Percentiles rank a stretch among this genome's conserved stretches.
Evolutionary conservation across 2,329 filamentous ascomycete species (phyloP).

Genomic region (Sclerotinia subarctica): DNA sequence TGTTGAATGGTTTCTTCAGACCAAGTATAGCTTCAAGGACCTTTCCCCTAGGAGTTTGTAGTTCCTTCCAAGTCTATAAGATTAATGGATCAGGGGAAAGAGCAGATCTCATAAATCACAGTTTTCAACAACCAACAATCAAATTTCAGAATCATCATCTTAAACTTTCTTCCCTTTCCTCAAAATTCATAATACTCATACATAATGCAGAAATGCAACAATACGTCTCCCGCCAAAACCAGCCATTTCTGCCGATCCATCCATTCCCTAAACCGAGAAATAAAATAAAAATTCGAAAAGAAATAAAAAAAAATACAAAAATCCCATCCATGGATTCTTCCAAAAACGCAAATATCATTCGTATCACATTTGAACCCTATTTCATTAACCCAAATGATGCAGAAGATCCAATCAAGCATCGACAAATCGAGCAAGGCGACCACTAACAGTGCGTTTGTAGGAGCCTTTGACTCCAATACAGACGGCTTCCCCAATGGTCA

Average conservation of each 20-base stretch:
- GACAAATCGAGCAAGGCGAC: slow-evolving; percentile 11
- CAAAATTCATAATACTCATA: not conserved
- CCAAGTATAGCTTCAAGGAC: too few species aligned
- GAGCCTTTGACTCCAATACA: slow-evolving; percentile 28
- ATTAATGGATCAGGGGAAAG: not conserved
- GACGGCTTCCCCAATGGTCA: slow-evolving; percentile 32
- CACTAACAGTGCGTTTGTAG: slow-evolving; percentile 9
- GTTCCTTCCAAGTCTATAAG: too few species aligned
- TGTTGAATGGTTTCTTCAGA: not conserved
- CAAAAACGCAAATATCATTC: not conserved
- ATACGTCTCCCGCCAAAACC: not conserved
- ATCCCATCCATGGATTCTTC: not conserved
- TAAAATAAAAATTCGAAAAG: not conserved
- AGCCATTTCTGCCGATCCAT: not conserved
- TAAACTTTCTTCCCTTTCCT: not conserved
- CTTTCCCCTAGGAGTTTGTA: too few species aligned
- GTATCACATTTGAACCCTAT: not conserved
- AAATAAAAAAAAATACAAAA: slow-evolving; percentile 4
- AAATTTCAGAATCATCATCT: not conserved
- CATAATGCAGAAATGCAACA: not conserved
- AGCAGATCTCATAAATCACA: not conserved
- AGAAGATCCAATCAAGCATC: not conserved
- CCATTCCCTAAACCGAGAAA: not conserved
- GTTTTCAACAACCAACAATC: not conserved
- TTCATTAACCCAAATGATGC: too few species aligned